Percentiles rank a stretch among this genome's conserved stretches.
Evolutionary conservation across 2,329 filamentous ascomycete genomes (phyloP).

Genomic region (Pseudogymnoascus sp.): DNA sequence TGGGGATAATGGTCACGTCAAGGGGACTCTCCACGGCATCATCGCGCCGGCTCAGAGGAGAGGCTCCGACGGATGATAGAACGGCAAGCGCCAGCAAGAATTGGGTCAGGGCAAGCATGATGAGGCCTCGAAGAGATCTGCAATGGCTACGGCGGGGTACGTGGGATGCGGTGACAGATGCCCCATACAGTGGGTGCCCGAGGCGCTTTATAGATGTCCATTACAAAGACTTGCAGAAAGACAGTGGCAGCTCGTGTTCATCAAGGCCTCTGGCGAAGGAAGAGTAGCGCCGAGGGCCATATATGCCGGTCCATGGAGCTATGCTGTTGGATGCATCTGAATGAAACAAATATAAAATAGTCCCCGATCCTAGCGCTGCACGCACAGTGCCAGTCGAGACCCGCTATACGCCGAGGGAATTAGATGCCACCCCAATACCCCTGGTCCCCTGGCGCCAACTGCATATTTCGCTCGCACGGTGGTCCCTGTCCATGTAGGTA

Average conservation of each 20-base stretch:
- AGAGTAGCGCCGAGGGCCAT: not conserved
- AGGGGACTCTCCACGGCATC: constrained; percentile 23
- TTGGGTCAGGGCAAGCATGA: constrained; percentile 24
- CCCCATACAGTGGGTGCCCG: not conserved
- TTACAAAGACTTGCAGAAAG: not conserved
- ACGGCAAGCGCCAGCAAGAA: constrained; percentile 15
- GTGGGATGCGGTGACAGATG: not conserved
- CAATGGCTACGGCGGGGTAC: constrained; percentile 5
- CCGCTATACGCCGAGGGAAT: not conserved
- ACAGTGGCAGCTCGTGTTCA: not conserved
- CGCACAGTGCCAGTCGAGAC: not conserved
- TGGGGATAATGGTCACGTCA: constrained; percentile 23
- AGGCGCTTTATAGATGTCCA: not conserved
- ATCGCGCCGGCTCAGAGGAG: constrained; percentile 25
- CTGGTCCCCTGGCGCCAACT: not conserved
- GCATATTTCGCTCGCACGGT: not conserved
- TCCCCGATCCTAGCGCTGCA: not conserved
- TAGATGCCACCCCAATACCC: not conserved
- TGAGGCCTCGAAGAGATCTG: constrained; percentile 21
- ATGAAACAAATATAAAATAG: not conserved
- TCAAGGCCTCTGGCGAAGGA: not conserved
- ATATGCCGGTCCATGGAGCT: not conserved
- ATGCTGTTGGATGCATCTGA: not conserved
- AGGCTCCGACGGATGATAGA: constrained; percentile 15
- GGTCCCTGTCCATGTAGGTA: not conserved